phyloP scores from a whole-genome alignment of 2,329 filamentous ascomycete species.

The Emericellopsis atlantica region DNA sequence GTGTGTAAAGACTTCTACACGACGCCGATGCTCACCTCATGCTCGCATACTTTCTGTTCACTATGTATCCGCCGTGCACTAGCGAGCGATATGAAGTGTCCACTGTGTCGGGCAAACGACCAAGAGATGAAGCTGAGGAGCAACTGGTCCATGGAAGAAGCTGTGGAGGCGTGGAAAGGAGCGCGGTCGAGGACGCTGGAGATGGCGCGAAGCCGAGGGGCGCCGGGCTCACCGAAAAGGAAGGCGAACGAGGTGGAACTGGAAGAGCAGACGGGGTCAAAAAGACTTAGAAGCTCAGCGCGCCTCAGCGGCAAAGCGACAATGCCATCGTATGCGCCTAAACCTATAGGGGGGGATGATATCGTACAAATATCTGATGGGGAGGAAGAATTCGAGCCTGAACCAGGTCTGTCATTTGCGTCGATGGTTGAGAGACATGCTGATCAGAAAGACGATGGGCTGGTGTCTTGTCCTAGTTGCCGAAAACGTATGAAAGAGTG shows the following conservation, averaged over 20 bases:
- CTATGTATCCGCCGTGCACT: constrained; percentile 84
- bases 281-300: constrained; percentile 39
- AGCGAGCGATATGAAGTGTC: constrained; percentile 74
- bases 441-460: constrained; percentile 47
- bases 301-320: constrained; percentile 31
- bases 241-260: constrained; percentile 26
- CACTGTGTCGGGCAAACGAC: constrained; percentile 64
- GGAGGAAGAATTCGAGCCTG: constrained; percentile 17
- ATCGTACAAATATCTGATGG: constrained; percentile 12
- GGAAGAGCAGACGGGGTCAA: constrained; percentile 20
- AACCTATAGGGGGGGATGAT: constrained; percentile 8
- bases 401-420: constrained; percentile 9
- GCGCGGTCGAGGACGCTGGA: constrained; percentile 50
- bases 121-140: constrained; percentile 76
- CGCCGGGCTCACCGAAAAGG: constrained; percentile 33
- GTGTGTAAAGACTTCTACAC: constrained; percentile 97
- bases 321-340: constrained; percentile 11
- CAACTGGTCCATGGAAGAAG: constrained; percentile 76
- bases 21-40: constrained; percentile 90
- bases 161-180: constrained; percentile 64
- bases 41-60: constrained; percentile 93
- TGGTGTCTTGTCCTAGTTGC: constrained; percentile 79
- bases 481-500: constrained; percentile 64
- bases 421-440: not conserved
- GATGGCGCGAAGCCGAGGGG: constrained; percentile 35